Evolutionary conservation across 23 red algal genomes (phyloP), one percentile per base, ranked within the genome.

Genomic region (Gracilaria vermiculophylla): DNA sequence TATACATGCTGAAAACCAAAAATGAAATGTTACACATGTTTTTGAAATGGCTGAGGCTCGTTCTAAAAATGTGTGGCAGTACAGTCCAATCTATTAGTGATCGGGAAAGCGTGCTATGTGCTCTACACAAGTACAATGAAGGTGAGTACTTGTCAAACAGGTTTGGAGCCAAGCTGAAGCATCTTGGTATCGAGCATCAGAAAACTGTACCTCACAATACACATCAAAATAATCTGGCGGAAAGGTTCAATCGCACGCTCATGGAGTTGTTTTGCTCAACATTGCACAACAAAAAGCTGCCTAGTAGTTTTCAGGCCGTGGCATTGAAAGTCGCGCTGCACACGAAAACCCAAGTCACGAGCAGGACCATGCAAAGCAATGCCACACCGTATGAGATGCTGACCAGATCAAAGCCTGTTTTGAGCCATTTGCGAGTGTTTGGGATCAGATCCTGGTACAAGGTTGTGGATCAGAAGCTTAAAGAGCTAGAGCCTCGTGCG

Each of bases 1-100:
- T 82, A 1, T 65, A 82, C 15, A 82, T 48, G 31, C 58, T 82
- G 16, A 82, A 82, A 20, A 66, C 54, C 7, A 82, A 82, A 33
- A 15, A 66, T 56, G 54, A 82, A 55, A 55, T 82, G 53, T 49
- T 82, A 5, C n/a, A 40, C 23, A 41, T 64, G 58, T 82, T 82
- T 32, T 2, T 65, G 16, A 66, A 82, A 35, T 65, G 54, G 78
- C 53, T 65, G 34, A 65, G 25, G 33, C 49, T 82, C 33, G 54
- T 82, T 5, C 19, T 65, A 47, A 82, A 82, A 31, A 9, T 55
- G 24, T 28, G 12, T 5, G 51, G 21, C 5, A 54, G 6, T 5
- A 6, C 8, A 49, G 19, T 84, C 8, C 75, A 84, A 53, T 45
- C 80, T 33, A 53, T 17, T 19, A 48, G 62, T 11, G 58, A 11